Conservation (phyloP, 257 asterid species). For the Cinchona pubescens region DNA sequence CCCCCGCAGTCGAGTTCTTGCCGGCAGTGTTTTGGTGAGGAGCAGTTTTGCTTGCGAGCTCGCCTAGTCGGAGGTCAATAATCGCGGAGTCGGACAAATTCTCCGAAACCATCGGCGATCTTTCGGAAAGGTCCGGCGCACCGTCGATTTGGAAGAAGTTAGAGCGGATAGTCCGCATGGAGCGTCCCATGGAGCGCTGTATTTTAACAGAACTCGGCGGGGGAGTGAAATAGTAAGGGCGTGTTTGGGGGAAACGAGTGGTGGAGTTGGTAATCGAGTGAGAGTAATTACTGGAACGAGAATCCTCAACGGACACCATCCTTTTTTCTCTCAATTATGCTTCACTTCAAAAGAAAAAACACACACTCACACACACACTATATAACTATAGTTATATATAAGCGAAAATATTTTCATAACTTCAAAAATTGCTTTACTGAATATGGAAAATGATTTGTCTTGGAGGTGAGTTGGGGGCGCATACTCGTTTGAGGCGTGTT, state of each 20-base stretch:
- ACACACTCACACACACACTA: too few relatives aligned
- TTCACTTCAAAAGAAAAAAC: too few relatives aligned
- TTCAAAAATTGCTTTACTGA: too few relatives aligned
- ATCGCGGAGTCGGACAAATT: conserved; percentile 67
- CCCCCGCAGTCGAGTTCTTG: conserved; percentile 32
- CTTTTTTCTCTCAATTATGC: too few relatives aligned
- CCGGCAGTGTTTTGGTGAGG: conserved; percentile 10
- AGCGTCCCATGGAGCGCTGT: conserved; percentile 42
- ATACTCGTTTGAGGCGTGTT: too few relatives aligned
- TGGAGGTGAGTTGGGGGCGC: too few relatives aligned
- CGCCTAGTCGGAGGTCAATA: conserved; percentile 62
- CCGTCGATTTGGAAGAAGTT: conserved; percentile 46
- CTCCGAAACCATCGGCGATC: conserved; percentile 37
- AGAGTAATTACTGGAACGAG: conserved; percentile 20
- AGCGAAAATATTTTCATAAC: too few relatives aligned
- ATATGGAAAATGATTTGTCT: too few relatives aligned
- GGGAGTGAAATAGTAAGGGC: conserved; percentile 36
- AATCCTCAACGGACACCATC: conserved; percentile 40
- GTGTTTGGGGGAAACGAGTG: conserved; percentile 20
- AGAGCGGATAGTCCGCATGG: conserved; percentile 59
- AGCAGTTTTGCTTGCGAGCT: conserved; percentile 51
- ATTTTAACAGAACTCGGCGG: conserved; percentile 24
- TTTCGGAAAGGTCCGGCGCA: conserved; percentile 22
- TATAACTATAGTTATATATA: too few relatives aligned
- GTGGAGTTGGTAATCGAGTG: conserved; percentile 10